phyloP scores from a whole-genome alignment of 345 rosid species.

The Melaleuca alternifolia region DNA sequence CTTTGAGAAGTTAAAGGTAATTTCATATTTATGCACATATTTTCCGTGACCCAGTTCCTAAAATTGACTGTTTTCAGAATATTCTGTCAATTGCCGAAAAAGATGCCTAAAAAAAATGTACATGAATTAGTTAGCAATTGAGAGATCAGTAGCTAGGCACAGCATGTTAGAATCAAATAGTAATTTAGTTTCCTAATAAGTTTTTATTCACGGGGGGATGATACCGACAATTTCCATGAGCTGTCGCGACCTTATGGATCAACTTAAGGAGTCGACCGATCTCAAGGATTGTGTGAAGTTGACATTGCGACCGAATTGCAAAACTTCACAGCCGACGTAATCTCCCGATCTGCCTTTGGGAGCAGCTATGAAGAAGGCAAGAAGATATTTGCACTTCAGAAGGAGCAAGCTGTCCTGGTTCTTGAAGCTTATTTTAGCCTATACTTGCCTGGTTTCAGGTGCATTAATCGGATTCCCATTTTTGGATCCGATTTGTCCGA shows the following conservation, averaged over 20 bases:
- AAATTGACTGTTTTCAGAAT: neutral
- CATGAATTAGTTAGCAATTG: neutral
- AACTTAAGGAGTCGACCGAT: slow-evolving; percentile 24
- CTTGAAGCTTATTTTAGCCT: slow-evolving; percentile 26
- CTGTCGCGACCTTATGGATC: slow-evolving; percentile 20
- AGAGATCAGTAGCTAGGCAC: neutral
- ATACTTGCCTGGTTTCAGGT: slow-evolving; percentile 50
- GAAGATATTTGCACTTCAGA: slow-evolving; percentile 31
- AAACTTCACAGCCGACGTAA: slow-evolving; percentile 28
- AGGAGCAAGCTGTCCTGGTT: slow-evolving; percentile 11
- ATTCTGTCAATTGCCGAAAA: neutral
- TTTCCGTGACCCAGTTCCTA: neutral
- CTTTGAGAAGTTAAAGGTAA: slow-evolving; percentile 33
- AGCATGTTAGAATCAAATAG: neutral
- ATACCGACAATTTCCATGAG: slow-evolving; percentile 19
- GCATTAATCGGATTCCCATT: neutral
- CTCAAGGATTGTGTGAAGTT: slow-evolving; percentile 19
- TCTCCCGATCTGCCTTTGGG: slow-evolving; percentile 40
- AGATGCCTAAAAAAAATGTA: neutral
- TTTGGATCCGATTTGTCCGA: neutral
- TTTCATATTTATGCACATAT: neutral
- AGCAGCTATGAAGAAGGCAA: slow-evolving; percentile 44
- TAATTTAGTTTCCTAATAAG: neutral
- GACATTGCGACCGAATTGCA: slow-evolving; percentile 42
- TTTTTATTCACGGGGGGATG: slow-evolving; percentile 16